Conservation (phyloP, 306 rosid genomes). For the Cyamopsis tetragonoloba region DNA sequence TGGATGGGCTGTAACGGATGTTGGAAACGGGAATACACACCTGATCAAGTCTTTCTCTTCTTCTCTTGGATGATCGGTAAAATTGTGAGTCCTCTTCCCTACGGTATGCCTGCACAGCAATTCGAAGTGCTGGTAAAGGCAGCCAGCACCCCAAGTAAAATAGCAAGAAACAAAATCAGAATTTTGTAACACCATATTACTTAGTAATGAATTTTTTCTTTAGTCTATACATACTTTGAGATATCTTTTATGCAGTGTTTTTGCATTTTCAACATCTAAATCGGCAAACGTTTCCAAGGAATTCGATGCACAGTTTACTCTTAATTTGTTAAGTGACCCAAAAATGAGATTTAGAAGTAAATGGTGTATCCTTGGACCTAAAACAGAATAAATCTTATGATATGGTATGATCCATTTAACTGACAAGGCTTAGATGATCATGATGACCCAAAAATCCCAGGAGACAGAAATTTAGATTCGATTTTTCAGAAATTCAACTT, state of each 20-base stretch:
- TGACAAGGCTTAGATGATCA: no score
- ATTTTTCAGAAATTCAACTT: no score
- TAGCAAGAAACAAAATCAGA: constrained; percentile 20
- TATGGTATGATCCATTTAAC: no score
- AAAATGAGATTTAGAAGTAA: no score
- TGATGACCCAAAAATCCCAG: background rate
- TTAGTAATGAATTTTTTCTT: background rate
- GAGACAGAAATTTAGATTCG: background rate
- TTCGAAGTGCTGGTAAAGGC: constrained; percentile 71
- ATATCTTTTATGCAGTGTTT: background rate
- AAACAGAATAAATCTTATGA: no score
- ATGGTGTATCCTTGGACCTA: no score
- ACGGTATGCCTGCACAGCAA: constrained; percentile 87
- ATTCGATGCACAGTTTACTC: background rate
- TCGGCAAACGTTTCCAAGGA: background rate
- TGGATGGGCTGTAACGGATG: no score
- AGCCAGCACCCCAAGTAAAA: constrained; percentile 19
- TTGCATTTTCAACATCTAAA: background rate
- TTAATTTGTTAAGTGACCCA: background rate
- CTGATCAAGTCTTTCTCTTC: constrained; percentile 86
- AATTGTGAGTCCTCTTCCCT: constrained; percentile 84
- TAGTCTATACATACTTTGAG: background rate
- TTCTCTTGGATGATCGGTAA: constrained; percentile 74
- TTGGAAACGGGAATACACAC: constrained; percentile 42
- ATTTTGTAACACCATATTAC: background rate